Conservation (phyloP, 495 filamentous ascomycete species). For the Trichoderma gamsii region DNA sequence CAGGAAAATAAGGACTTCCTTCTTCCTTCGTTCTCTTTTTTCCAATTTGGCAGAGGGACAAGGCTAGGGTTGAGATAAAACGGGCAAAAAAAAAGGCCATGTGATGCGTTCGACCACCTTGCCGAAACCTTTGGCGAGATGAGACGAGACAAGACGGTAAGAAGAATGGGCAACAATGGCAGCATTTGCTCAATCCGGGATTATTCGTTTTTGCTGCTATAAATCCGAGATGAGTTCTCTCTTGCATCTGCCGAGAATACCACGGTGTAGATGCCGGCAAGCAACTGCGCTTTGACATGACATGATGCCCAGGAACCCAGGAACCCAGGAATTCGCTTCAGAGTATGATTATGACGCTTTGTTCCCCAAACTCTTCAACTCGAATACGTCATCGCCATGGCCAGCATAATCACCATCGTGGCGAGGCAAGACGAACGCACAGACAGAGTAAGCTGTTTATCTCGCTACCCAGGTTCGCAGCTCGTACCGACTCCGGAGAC, state of each 20-base stretch:
- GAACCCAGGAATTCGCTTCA: background rate
- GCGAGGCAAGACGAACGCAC: too few species aligned
- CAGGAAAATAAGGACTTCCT: background rate
- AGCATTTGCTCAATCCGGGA: too few species aligned
- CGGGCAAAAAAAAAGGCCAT: background rate
- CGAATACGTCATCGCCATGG: background rate
- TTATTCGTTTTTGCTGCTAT: too few species aligned
- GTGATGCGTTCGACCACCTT: background rate
- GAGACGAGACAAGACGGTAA: background rate
- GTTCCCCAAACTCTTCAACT: background rate
- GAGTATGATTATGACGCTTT: background rate
- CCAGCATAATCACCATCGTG: too few species aligned
- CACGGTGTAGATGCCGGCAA: background rate
- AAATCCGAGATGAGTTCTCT: background rate
- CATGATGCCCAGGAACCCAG: too few species aligned
- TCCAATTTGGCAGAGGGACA: background rate
- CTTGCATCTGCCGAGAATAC: background rate
- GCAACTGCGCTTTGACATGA: background rate
- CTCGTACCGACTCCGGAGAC: too few species aligned
- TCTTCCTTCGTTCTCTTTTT: background rate
- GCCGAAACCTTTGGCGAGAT: constrained; percentile 6
- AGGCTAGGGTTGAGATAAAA: background rate
- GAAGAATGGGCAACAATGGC: background rate
- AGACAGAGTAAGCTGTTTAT: too few species aligned
- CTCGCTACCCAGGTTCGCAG: too few species aligned